These are phyloP conservation scores for Skeletonema marinoi DNA, from an alignment of 108 stramenopile species.

Conservation along the genomic window DNA sequence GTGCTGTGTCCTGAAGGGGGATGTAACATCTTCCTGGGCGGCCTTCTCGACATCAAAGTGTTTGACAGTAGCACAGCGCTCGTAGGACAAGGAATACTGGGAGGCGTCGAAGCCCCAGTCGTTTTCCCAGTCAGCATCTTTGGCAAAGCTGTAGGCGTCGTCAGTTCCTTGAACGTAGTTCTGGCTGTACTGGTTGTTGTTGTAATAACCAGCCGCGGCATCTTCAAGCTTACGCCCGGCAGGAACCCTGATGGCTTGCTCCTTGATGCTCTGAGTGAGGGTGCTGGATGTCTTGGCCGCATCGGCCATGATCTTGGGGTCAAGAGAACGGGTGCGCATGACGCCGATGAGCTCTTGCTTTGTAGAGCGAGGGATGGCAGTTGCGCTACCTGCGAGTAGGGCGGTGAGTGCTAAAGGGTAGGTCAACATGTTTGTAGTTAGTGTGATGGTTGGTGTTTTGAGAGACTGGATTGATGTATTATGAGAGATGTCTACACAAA, in stretches of 20 bases:
- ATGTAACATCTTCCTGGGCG: slow-evolving; percentile 40
- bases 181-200: neutral
- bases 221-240: slow-evolving; percentile 6
- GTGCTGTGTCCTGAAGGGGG: slow-evolving; percentile 65
- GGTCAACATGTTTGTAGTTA: neutral
- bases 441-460: too few species aligned
- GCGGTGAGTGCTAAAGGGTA: neutral
- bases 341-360: neutral
- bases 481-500: too few species aligned
- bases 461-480: too few species aligned
- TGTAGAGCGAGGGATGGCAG: neutral
- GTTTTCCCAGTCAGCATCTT: slow-evolving; percentile 23
- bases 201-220: neutral
- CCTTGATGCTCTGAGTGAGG: neutral
- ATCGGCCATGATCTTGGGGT: neutral
- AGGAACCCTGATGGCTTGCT: neutral
- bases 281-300: neutral
- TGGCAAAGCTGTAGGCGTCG: slow-evolving; percentile 10
- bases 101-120: slow-evolving; percentile 61
- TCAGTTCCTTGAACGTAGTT: slow-evolving; percentile 17
- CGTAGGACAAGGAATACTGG: slow-evolving; percentile 78
- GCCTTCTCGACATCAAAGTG: slow-evolving; percentile 52
- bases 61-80: slow-evolving; percentile 62
- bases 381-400: neutral
- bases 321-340: neutral